Conservation (phyloP, 2,329 filamentous ascomycete species). For the Pseudogymnoascus destructans region DNA sequence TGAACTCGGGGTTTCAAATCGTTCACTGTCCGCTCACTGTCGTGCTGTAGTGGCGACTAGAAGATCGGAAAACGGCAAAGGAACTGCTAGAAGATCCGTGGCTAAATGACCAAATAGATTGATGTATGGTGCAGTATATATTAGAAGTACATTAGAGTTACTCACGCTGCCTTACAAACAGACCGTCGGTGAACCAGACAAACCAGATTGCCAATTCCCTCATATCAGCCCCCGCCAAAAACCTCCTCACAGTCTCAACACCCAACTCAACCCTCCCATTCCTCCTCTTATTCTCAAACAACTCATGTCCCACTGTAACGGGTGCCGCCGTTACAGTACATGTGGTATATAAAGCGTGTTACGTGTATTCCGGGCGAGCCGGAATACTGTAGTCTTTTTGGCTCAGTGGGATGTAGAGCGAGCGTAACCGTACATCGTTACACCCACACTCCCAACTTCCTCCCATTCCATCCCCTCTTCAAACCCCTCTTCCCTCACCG, state of each 20-base stretch:
- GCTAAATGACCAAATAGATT: constrained; percentile 17
- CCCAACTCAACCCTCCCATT: constrained; percentile 4
- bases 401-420: too few species aligned
- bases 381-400: too few species aligned
- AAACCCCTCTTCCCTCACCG: not conserved
- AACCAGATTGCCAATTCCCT: not conserved
- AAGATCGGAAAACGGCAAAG: constrained; percentile 27
- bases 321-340: too few species aligned
- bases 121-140: not conserved
- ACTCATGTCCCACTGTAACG: constrained; percentile 1
- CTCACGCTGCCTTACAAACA: not conserved
- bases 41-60: constrained; percentile 29
- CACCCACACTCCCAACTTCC: not conserved
- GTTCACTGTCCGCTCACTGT: too few species aligned
- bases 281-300: not conserved
- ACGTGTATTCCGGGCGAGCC: too few species aligned
- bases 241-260: not conserved
- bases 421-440: too few species aligned
- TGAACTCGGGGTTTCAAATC: too few species aligned
- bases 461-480: not conserved
- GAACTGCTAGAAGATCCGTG: constrained; percentile 29
- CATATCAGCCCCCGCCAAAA: not conserved
- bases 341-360: too few species aligned
- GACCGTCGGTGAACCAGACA: not conserved
- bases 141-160: not conserved